Percentiles rank a stretch among this genome's conserved stretches.
These are phyloP conservation scores for Clathrus columnatus DNA, from an alignment of 768 basidiomycete genomes.

Conservation along the genomic window DNA sequence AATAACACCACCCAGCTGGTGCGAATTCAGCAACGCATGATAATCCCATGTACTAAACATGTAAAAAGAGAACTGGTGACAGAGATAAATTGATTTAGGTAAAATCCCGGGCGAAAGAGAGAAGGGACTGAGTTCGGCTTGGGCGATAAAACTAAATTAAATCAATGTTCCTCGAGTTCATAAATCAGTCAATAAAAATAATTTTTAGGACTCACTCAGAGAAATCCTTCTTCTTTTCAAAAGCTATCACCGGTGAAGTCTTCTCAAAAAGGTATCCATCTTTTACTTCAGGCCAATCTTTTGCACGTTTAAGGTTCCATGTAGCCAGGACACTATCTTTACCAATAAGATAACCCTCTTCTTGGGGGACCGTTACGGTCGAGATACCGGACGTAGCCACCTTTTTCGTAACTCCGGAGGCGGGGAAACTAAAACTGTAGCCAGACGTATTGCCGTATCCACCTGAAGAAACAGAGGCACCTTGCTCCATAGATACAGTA, in stretches of 20 bases:
- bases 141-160: slow-evolving; percentile 51
- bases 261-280: slow-evolving; percentile 18
- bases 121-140: slow-evolving; percentile 75
- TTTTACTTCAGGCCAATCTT: slow-evolving; percentile 47
- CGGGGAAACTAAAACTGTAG: background rate
- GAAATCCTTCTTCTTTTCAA: background rate
- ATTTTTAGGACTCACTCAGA: slow-evolving; percentile 26
- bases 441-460: background rate
- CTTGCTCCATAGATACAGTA: background rate
- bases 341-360: slow-evolving; percentile 27
- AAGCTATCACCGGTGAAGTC: background rate
- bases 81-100: slow-evolving; percentile 71
- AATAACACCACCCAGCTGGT: slow-evolving; percentile 48
- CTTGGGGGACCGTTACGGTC: slow-evolving; percentile 26
- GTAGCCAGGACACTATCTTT: slow-evolving; percentile 44
- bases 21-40: slow-evolving; percentile 59
- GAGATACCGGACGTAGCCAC: slow-evolving; percentile 15
- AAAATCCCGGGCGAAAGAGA: slow-evolving; percentile 50
- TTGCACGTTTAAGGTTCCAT: slow-evolving; percentile 50
- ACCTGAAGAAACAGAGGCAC: background rate
- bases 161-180: background rate
- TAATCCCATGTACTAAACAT: slow-evolving; percentile 62
- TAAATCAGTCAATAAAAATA: slow-evolving; percentile 3
- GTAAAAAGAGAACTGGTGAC: slow-evolving; percentile 78
- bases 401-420: background rate